These are phyloP conservation scores for Cladophialophora exuberans DNA, from an alignment of 2,329 filamentous ascomycete genomes.

Conservation along the genomic window DNA sequence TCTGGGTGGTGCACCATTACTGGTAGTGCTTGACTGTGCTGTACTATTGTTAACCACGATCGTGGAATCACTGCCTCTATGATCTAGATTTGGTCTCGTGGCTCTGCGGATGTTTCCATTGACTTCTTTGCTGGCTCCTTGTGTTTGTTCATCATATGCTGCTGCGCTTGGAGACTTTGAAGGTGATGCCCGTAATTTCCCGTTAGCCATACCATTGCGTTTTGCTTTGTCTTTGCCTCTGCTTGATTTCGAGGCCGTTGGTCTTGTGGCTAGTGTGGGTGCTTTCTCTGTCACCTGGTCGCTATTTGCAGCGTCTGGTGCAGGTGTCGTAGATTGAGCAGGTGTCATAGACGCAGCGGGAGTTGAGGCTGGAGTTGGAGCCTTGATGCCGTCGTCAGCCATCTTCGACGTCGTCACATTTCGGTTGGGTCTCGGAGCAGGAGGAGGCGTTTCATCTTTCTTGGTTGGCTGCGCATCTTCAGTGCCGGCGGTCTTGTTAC, in stretches of 20 bases:
- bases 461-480: constrained; percentile 4
- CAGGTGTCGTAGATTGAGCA: constrained; percentile 14
- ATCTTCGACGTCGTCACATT: constrained; percentile 1
- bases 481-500: constrained; percentile 26
- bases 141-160: neutral
- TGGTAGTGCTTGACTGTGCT: neutral
- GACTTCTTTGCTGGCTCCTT: neutral
- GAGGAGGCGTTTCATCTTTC: constrained; percentile 2
- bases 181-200: neutral
- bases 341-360: constrained; percentile 11
- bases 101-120: neutral
- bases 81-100: constrained; percentile 13
- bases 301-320: constrained; percentile 8
- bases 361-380: constrained; percentile 12
- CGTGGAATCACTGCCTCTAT: constrained; percentile 22
- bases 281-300: neutral
- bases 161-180: neutral
- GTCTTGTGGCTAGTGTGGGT: neutral
- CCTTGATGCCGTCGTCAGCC: constrained; percentile 9
- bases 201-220: neutral
- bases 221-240: constrained; percentile 1
- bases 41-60: constrained; percentile 15
- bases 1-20: constrained; percentile 14
- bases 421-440: constrained; percentile 9
- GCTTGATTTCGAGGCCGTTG: neutral